Evolutionary conservation across 2,329 filamentous ascomycete genomes (phyloP), one percentile per base, ranked within the genome.

Genomic region (Chrysosporium queenslandicum): DNA sequence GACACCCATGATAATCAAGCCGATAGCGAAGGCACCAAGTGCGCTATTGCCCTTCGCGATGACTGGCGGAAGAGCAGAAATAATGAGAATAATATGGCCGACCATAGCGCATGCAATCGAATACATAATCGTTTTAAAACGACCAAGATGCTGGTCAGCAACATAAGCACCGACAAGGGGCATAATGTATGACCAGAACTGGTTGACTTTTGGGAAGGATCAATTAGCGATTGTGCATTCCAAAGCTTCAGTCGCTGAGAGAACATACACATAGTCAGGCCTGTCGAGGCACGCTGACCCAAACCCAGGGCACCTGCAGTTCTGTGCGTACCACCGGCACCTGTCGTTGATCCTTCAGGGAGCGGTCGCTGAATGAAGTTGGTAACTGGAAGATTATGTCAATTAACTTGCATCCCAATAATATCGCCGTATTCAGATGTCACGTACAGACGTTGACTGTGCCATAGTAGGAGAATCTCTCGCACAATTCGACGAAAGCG

Each of bases 391-490:
- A n/a, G 16, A 7, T n/a, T 9, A 16, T 25, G 23, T 40, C 32
- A 51, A 30, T 45, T 7, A 43, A n/a, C n/a, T 11, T 45, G 14
- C 12, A 11, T 16, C 18, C 37, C 29, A 50, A 34, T n/a, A 40
- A 27, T 12, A 18, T 29, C 23, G n/a, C 30, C 34, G 27, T 14
- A 34, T 34, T 34, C n/a, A n/a, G 11, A 54, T 18, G 23, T 6
- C 20, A 72, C 74, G 58, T 73, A 78, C 83, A 86, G 27, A 86
- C 73, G 29, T 82, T 76, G 40, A 79, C 77, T 3, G 81, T 82
- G 51, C 85, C 85, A 62, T 88, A 87, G 77, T 87, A 89, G 12
- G 81, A 84, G 69, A 86, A 87, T 46, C 85, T 81, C 70, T 89
- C 85, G 70, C 82, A 86, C 53, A 87, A 71, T 68, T 89, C 85